phyloP scores from a whole-genome alignment of 2,329 filamentous ascomycete species.

The Colletotrichum viniferum region DNA sequence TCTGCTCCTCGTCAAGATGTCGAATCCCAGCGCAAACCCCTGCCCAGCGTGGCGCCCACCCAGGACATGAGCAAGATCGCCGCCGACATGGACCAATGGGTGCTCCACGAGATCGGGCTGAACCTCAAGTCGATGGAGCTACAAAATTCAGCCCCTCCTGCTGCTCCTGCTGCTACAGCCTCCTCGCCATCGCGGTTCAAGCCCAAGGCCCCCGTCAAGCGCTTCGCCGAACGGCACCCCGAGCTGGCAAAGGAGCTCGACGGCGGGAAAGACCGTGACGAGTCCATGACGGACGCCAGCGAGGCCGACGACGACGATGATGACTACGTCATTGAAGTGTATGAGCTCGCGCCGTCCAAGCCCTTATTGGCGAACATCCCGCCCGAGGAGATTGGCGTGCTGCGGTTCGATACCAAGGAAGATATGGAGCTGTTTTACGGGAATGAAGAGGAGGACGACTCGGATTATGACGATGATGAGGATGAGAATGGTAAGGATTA shows the following conservation, averaged over 20 bases:
- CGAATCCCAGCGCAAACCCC: constrained; percentile 12
- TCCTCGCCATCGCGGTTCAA: constrained; percentile 47
- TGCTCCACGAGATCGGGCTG: constrained; percentile 61
- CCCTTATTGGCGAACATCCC: constrained; percentile 50
- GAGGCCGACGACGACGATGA: constrained; percentile 50
- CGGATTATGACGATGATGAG: constrained; percentile 68
- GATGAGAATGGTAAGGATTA: constrained; percentile 64
- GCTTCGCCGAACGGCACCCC: constrained; percentile 62
- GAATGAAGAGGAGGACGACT: constrained; percentile 64
- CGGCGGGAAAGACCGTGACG: constrained; percentile 31
- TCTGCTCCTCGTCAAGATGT: not conserved
- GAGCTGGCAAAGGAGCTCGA: constrained; percentile 32
- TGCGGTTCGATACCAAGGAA: constrained; percentile 63
- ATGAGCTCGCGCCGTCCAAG: constrained; percentile 63
- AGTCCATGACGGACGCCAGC: constrained; percentile 42
- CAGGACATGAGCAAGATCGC: constrained; percentile 55
- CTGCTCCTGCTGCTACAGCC: not conserved
- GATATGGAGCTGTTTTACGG: constrained; percentile 66
- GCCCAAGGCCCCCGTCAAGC: constrained; percentile 59
- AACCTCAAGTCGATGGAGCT: constrained; percentile 54
- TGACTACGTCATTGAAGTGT: constrained; percentile 69
- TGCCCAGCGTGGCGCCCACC: constrained; percentile 35
- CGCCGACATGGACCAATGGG: constrained; percentile 62
- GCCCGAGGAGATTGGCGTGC: constrained; percentile 57
- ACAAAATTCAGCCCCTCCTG: constrained; percentile 27